Percentiles rank a stretch among this genome's conserved stretches.
Conservation (phyloP, 1,284 basidiomycete species). For the Tausonia pullulans region DNA sequence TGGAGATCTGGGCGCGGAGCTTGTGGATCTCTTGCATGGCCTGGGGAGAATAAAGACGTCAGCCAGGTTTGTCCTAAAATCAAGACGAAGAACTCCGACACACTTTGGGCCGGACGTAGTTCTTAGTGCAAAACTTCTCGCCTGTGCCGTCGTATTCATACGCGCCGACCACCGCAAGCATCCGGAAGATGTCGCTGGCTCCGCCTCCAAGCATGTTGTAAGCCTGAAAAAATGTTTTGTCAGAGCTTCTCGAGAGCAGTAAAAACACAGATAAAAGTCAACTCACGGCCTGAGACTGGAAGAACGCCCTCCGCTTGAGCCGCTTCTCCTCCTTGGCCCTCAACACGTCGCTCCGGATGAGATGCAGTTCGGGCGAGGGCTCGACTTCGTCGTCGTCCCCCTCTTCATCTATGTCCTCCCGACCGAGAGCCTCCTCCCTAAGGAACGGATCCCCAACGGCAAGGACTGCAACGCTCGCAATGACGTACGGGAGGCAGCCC, state of each 20-base stretch:
- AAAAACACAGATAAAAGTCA: not conserved
- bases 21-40: conserved; percentile 99
- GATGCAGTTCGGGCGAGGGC: conserved; percentile 39
- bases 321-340: conserved; percentile 58
- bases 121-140: conserved; percentile 67
- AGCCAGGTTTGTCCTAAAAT: not conserved
- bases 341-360: conserved; percentile 49
- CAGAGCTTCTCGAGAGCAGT: not conserved
- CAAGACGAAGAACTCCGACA: conserved; percentile 17
- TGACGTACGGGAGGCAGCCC: conserved; percentile 80
- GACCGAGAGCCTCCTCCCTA: conserved; percentile 56
- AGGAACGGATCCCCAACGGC: conserved; percentile 95
- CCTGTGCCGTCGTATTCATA: conserved; percentile 84
- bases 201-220: conserved; percentile 72
- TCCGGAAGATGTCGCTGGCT: conserved; percentile 79
- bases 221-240: conserved; percentile 36
- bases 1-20: conserved; percentile 77
- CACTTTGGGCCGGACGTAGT: conserved; percentile 88
- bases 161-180: conserved; percentile 85
- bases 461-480: conserved; percentile 81
- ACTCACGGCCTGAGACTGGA: conserved; percentile 61
- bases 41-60: conserved; percentile 36
- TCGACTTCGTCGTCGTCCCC: conserved; percentile 33
- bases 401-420: conserved; percentile 41
- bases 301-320: conserved; percentile 59